These are phyloP conservation scores for Vachellia collinsii DNA, from an alignment of 306 rosid species.

Conservation along the genomic window DNA sequence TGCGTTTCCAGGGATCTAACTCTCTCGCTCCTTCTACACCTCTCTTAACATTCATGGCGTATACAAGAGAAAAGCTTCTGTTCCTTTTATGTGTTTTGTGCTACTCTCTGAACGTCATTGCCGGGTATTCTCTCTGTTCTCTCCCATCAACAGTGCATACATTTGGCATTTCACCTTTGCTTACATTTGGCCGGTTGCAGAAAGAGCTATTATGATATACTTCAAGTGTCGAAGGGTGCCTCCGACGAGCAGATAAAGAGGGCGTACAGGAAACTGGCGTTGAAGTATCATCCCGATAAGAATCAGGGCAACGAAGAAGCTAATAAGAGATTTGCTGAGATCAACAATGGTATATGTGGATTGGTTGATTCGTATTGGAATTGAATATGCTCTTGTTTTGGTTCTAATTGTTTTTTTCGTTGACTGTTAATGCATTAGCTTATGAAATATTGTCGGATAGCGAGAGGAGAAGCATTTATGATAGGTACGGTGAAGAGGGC, in stretches of 20 bases:
- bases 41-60: conserved; percentile 52
- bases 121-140: conserved; percentile 45
- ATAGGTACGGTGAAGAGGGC: conserved; percentile 92
- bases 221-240: conserved; percentile 69
- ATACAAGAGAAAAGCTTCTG: conserved; percentile 36
- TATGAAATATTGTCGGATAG: conserved; percentile 87
- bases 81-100: conserved; percentile 40
- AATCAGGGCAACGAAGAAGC: conserved; percentile 85
- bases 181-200: conserved; percentile 33
- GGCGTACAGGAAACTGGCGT: conserved; percentile 73
- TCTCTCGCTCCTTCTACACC: not conserved
- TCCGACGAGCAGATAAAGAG: conserved; percentile 86
- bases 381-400: conserved; percentile 26
- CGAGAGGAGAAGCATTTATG: conserved; percentile 85
- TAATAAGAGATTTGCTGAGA: conserved; percentile 78
- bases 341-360: conserved; percentile 65
- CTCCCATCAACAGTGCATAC: not conserved
- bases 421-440: conserved; percentile 47
- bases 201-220: conserved; percentile 69
- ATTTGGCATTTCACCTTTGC: not conserved
- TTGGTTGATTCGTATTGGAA: not conserved
- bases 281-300: conserved; percentile 92
- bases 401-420: conserved; percentile 7
- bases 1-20: conserved; percentile 25
- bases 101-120: conserved; percentile 59